Evolutionary conservation across 108 stramenopile species (phyloP).

Genomic region (Discostella pseudostelligera): DNA sequence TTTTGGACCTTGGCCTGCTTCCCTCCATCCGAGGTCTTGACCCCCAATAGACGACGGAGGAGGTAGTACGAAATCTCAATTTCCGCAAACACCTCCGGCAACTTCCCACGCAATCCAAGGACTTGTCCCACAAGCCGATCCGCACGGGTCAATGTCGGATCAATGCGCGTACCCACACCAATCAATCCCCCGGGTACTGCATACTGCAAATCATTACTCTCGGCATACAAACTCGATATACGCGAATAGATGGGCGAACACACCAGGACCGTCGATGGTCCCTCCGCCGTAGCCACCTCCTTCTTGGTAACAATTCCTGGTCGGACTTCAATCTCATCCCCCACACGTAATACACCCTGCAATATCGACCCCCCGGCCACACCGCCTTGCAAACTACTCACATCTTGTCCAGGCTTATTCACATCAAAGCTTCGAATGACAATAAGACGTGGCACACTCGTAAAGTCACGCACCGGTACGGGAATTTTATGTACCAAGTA

Average conservation of each 20-base stretch:
- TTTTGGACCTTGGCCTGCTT: conserved; percentile 99
- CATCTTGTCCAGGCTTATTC: conserved; percentile 99
- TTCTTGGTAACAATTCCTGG: conserved; percentile 98
- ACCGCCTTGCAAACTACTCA: conserved; percentile 92
- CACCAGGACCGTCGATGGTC: conserved; percentile 76
- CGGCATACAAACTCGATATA: conserved; percentile 92
- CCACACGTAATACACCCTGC: conserved; percentile 94
- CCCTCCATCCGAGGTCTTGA: conserved; percentile 97
- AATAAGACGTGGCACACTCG: conserved; percentile 90
- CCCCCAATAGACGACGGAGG: conserved; percentile 94
- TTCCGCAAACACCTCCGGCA: conserved; percentile 98
- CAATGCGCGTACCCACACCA: conserved; percentile 98
- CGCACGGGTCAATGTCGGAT: conserved; percentile 97
- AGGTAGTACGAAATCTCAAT: conserved; percentile 98
- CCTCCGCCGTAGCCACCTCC: conserved; percentile 63
- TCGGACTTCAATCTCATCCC: conserved; percentile 99
- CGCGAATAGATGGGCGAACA: conserved; percentile 90
- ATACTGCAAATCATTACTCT: conserved; percentile 96
- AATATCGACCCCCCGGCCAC: conserved; percentile 99
- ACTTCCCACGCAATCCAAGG: conserved; percentile 90
- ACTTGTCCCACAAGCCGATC: conserved; percentile 99
- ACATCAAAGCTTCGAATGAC: conserved; percentile 99
- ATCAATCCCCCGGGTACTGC: conserved; percentile 99
- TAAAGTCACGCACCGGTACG: conserved; percentile 94
- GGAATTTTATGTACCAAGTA: conserved; percentile 96